Base-by-base conservation (phyloP, 2,329 filamentous ascomycete genomes). In the Colletotrichum cordylinicola region DNA sequence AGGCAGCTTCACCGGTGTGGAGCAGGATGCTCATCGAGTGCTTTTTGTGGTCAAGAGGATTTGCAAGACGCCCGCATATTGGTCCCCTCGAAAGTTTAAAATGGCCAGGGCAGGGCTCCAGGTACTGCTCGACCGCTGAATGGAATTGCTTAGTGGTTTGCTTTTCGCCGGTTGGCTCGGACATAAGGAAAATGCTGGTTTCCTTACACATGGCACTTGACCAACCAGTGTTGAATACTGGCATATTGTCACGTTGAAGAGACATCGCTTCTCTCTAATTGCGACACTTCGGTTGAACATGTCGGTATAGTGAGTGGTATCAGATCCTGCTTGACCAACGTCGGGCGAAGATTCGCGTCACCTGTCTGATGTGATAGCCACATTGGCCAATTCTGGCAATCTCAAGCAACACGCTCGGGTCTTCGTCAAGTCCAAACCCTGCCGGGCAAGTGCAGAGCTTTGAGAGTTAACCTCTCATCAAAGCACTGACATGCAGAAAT, bases 1-100 rank as follows among this genome's bases (percentile, higher is more conserved):
- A 64, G 29, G 56, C 18, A 72, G n/a, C 48, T 67, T 77, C 70
- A 77, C 76, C 76, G 76, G 66, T 77, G 76, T 77, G 76, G 76
- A 71, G 62, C 21, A 31, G 27, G 24, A 33, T 35, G 56, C 27
- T 31, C 56, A 74, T 70, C 70, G 73, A 66, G 12, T 31, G 21
- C 73, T 77, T 66, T 37, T 65, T 72, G 56, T 16, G 70, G 70
- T 39, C 74, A 74, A 74, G 67, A 69, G 67, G 74, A 68, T 77
- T 77, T 64, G 29, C 58, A 29, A 27, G 39, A 70, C 66, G 68
- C 74, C 69, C 55, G 66, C 67, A 61, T 55, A 52, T 65, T 43
- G 52, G 37, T 33, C n/a, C 65, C 66, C 48, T 68, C 62, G 27
- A 70, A 70, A 75, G 69, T 67, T 64, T 65, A 75, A 75, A 75